These are phyloP conservation scores for Candida pini DNA, from an alignment of 805 yeast genomes.

Conservation along the genomic window DNA sequence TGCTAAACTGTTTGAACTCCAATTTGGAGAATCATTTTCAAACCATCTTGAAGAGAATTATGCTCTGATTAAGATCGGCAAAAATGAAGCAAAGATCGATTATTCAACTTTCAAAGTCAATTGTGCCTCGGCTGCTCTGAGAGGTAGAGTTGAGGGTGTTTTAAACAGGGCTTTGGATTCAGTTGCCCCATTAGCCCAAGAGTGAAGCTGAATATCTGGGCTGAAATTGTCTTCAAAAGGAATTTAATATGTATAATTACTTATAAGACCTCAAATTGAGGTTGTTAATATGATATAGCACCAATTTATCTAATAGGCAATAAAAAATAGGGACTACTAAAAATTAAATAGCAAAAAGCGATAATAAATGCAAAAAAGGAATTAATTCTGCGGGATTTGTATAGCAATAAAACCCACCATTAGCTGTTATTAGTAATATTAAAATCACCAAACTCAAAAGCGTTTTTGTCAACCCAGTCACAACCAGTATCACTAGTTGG, in stretches of 20 bases:
- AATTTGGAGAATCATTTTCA: constrained; percentile 75
- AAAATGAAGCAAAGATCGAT: constrained; percentile 63
- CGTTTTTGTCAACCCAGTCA: constrained; percentile 50
- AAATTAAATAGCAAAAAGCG: too few species aligned
- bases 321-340: too few species aligned
- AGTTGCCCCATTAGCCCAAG: constrained; percentile 72
- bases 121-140: constrained; percentile 69
- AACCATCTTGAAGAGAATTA: constrained; percentile 35
- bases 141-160: constrained; percentile 78
- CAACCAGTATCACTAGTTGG: constrained; percentile 45
- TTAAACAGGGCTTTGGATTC: constrained; percentile 70
- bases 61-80: constrained; percentile 69
- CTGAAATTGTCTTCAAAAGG: too few species aligned
- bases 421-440: constrained; percentile 13
- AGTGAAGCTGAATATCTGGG: constrained; percentile 2
- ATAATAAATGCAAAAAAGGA: not conserved
- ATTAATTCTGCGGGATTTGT: not conserved
- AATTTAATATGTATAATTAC: not conserved
- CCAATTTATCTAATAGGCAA: not conserved
- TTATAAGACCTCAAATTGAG: too few species aligned
- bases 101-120: constrained; percentile 58
- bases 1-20: constrained; percentile 62
- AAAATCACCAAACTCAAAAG: constrained; percentile 33
- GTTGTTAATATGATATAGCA: too few species aligned
- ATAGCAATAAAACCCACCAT: too few species aligned